A percentile compares a stretch with the other conserved stretches of the same genome.
Conservation (phyloP, 179 eudicot species). For the Beta lomatogona region DNA sequence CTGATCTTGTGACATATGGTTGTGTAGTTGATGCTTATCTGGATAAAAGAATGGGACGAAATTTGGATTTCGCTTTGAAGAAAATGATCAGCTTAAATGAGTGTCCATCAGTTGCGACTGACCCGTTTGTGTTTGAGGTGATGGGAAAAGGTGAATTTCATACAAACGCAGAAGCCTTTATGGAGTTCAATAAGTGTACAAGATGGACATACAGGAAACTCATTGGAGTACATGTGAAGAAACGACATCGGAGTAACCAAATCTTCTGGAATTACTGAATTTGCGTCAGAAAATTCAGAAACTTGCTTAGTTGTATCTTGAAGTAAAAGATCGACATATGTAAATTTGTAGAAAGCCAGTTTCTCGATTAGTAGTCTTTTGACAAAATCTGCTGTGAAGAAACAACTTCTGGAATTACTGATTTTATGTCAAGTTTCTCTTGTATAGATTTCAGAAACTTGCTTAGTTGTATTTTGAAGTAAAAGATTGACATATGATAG, state of each 20-base stretch:
- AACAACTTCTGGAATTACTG: too few relatives aligned
- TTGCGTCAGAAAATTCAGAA: too few relatives aligned
- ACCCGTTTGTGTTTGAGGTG: conserved; percentile 68
- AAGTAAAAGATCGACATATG: too few relatives aligned
- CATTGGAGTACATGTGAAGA: conserved; percentile 67
- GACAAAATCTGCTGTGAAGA: too few relatives aligned
- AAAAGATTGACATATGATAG: too few relatives aligned
- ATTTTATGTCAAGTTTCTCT: too few relatives aligned
- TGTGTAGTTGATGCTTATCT: conserved; percentile 87
- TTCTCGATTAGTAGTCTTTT: too few relatives aligned
- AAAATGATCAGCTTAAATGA: conserved; percentile 54
- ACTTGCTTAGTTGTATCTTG: too few relatives aligned
- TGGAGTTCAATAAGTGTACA: conserved; percentile 65
- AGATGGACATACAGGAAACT: conserved; percentile 78
- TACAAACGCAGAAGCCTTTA: conserved; percentile 58
- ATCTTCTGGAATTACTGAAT: conserved; percentile 84
- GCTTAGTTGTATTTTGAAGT: too few relatives aligned
- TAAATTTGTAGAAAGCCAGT: too few relatives aligned
- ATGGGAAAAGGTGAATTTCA: conserved; percentile 92
- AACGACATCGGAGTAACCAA: conserved; percentile 65
- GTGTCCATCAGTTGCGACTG: conserved; percentile 51
- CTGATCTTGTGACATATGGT: conserved; percentile 97
- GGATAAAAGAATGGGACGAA: conserved; percentile 69
- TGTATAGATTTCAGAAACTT: too few relatives aligned
- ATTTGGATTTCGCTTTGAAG: conserved; percentile 70